Evolutionary conservation across 2,329 filamentous ascomycete genomes (phyloP).

Genomic region (Fusarium mundagurra): DNA sequence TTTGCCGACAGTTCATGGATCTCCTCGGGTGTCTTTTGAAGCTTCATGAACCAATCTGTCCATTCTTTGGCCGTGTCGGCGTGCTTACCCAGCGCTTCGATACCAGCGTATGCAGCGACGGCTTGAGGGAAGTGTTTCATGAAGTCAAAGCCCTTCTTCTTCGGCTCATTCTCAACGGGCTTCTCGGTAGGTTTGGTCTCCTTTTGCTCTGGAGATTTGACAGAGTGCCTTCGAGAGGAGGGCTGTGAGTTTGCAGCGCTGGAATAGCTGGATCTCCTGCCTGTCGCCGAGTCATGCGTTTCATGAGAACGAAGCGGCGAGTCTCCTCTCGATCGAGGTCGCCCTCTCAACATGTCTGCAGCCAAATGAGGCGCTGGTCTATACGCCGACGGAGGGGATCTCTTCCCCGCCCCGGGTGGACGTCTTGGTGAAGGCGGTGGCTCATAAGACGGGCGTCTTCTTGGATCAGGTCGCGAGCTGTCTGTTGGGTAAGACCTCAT

Average conservation of each 20-base stretch:
- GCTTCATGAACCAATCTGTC: conserved; percentile 47
- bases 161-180: not conserved
- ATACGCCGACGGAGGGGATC: conserved; percentile 18
- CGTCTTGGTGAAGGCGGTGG: conserved; percentile 12
- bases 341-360: conserved; percentile 13
- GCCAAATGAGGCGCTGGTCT: conserved; percentile 17
- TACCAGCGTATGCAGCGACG: conserved; percentile 41
- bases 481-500: conserved; percentile 32
- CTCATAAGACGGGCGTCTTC: conserved; percentile 30
- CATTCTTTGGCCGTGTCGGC: conserved; percentile 48
- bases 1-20: conserved; percentile 42
- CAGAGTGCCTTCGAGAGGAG: not conserved
- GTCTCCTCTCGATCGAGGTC: conserved; percentile 24
- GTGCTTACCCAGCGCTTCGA: conserved; percentile 41
- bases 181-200: not conserved
- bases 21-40: conserved; percentile 46
- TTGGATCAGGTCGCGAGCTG: conserved; percentile 19
- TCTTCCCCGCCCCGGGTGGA: not conserved
- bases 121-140: conserved; percentile 39
- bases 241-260: not conserved
- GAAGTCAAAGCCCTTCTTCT: conserved; percentile 22
- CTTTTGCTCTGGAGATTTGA: not conserved
- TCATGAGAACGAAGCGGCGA: conserved; percentile 3
- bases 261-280: not conserved
- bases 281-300: not conserved